Evolutionary conservation across 306 rosid species (phyloP).

Genomic region (Medicago lupulina): DNA sequence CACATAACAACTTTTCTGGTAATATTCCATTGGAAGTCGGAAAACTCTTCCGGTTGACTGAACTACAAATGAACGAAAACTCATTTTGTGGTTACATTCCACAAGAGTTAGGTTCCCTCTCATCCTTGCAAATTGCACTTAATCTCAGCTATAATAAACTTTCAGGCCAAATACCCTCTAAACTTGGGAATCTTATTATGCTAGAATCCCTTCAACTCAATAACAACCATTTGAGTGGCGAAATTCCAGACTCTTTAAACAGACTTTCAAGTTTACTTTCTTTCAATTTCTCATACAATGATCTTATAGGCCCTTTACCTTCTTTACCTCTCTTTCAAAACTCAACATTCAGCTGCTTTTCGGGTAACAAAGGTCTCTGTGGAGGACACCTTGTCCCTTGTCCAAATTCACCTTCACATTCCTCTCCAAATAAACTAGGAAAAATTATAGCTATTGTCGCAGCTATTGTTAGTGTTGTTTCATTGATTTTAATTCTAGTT

Average conservation of each 20-base stretch:
- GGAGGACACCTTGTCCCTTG: slow-evolving; percentile 67
- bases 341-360: slow-evolving; percentile 57
- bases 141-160: slow-evolving; percentile 72
- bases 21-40: slow-evolving; percentile 59
- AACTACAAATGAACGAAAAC: slow-evolving; percentile 77
- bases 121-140: slow-evolving; percentile 73
- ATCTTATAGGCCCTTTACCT: slow-evolving; percentile 77
- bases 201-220: slow-evolving; percentile 69
- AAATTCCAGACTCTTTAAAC: slow-evolving; percentile 61
- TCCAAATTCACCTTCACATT: slow-evolving; percentile 39
- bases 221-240: slow-evolving; percentile 68
- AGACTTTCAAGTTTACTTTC: slow-evolving; percentile 60
- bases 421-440: slow-evolving; percentile 47
- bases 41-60: slow-evolving; percentile 63
- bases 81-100: slow-evolving; percentile 72
- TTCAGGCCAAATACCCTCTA: slow-evolving; percentile 56
- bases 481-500: slow-evolving; percentile 63
- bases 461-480: slow-evolving; percentile 64
- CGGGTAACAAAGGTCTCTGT: slow-evolving; percentile 69
- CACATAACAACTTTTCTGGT: slow-evolving; percentile 67
- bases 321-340: slow-evolving; percentile 57
- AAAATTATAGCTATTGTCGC: slow-evolving; percentile 60
- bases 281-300: slow-evolving; percentile 77
- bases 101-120: slow-evolving; percentile 61
- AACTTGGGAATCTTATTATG: slow-evolving; percentile 68